These are phyloP conservation scores for Blepharisma undulans DNA, from an alignment of 169 alveolate species.

Conservation along the genomic window DNA sequence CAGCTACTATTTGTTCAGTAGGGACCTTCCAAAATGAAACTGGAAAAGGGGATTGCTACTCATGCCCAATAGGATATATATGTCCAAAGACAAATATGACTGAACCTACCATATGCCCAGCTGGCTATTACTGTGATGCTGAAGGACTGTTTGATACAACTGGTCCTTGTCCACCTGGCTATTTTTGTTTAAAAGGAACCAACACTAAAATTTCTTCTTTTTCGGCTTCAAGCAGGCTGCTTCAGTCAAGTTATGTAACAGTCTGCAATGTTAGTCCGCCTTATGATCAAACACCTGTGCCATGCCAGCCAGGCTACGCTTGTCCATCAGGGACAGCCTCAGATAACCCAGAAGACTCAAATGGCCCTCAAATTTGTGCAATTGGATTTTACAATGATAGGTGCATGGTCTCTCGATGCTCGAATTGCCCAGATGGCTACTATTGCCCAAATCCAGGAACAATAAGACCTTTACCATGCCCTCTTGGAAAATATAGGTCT, in stretches of 20 bases:
- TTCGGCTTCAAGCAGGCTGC: not conserved
- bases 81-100: slow-evolving; percentile 36
- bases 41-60: slow-evolving; percentile 32
- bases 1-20: slow-evolving; percentile 28
- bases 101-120: not conserved
- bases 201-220: not conserved
- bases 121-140: slow-evolving; percentile 25
- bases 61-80: slow-evolving; percentile 45
- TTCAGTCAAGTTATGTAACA: not conserved
- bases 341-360: not conserved
- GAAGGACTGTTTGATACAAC: not conserved
- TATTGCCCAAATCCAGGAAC: slow-evolving; percentile 42
- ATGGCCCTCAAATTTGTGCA: slow-evolving; percentile 38
- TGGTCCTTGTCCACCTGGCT: slow-evolving; percentile 46
- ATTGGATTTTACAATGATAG: slow-evolving; percentile 48
- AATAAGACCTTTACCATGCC: slow-evolving; percentile 45
- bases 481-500: slow-evolving; percentile 36
- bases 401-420: slow-evolving; percentile 38
- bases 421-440: slow-evolving; percentile 48
- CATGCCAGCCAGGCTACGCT: slow-evolving; percentile 49
- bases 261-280: not conserved
- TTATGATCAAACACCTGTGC: slow-evolving; percentile 34
- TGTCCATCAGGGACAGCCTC: slow-evolving; percentile 29
- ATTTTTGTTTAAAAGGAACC: slow-evolving; percentile 40
- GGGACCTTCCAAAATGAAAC: slow-evolving; percentile 32